Conservation (phyloP, 106 monocot genomes). For the Acorus calamus region DNA sequence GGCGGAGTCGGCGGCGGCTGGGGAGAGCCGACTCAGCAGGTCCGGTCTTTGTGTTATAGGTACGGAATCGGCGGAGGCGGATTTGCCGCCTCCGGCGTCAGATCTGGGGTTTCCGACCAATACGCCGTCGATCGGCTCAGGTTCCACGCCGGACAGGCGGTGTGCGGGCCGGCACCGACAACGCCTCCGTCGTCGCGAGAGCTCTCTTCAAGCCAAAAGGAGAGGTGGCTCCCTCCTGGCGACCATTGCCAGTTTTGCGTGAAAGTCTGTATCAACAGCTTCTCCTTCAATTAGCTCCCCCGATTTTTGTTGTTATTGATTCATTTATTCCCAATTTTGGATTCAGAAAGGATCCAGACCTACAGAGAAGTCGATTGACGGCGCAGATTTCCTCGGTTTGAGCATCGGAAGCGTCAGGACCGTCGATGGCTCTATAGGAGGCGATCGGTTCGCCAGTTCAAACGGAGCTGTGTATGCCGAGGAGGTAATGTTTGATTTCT, state of each 20-base stretch:
- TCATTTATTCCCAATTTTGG: neutral
- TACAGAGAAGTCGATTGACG: neutral
- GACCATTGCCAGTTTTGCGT: conserved; percentile 45
- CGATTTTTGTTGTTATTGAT: neutral
- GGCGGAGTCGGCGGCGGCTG: neutral
- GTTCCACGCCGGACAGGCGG: neutral
- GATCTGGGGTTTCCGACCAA: conserved; percentile 5
- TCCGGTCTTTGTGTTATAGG: neutral
- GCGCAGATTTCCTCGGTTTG: no score
- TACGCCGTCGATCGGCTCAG: conserved; percentile 9
- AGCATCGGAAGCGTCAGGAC: no score
- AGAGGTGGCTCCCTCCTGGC: conserved; percentile 16
- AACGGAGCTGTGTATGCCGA: no score
- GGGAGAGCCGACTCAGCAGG: neutral
- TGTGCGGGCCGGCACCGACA: no score
- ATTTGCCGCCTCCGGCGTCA: neutral
- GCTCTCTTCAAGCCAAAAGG: conserved; percentile 66
- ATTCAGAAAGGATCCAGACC: conserved; percentile 6
- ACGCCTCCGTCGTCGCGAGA: conserved; percentile 4
- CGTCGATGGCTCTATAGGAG: neutral
- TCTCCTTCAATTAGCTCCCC: no score
- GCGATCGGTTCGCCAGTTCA: neutral
- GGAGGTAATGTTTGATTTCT: no score
- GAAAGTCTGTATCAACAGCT: conserved; percentile 11
- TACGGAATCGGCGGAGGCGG: neutral